Evolutionary conservation across 345 rosid species (phyloP), one percentile per base, ranked within the genome.

Genomic region (Acer negundo): DNA sequence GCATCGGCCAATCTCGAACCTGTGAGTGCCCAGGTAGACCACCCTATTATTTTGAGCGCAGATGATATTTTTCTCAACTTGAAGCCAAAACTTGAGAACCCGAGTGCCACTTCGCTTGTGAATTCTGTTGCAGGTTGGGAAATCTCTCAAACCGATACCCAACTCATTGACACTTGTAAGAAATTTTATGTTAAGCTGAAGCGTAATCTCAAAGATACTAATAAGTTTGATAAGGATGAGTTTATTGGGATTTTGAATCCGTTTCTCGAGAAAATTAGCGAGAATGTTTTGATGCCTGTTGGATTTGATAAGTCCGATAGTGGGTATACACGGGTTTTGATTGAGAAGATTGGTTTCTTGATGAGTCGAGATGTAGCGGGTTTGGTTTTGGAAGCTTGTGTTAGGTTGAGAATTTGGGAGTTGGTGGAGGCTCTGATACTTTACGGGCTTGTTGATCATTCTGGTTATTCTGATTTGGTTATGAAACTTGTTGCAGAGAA

Each of bases 311-410:
- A 67, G 20, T 70, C 81, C 55, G 80, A 81, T 62, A 55, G 56
- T 62, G 70, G 67, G 40, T 84, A 84, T 56, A 58, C 80, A n/a
- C 58, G 6, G 6, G 79, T 72, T 44, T 82, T 90, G 85, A 70
- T 92, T 75, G 89, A 85, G 75, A 88, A 86, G 56, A 78, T 53
- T 19, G 90, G 98, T 23, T 67, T 75, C 78, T 70, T 83, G 62
- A 82, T 90, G 89, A 93, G 97, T 72, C 80, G 82, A 55, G 89
- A 91, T 70, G 86, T 88, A 31, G 80, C 75, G 26, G 85, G 85
- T 77, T 84, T 95, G 84, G 85, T 95, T 74, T 82, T 93, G 87
- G 92, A 90, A 84, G 94, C 85, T 0, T 93, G 88, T 82, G 11
- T 90, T 56, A 76, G 79, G 80, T 71, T 95, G 59, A 90, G 84